Conservation (phyloP, 2,329 filamentous ascomycete genomes). For the Aspergillus sojae region DNA sequence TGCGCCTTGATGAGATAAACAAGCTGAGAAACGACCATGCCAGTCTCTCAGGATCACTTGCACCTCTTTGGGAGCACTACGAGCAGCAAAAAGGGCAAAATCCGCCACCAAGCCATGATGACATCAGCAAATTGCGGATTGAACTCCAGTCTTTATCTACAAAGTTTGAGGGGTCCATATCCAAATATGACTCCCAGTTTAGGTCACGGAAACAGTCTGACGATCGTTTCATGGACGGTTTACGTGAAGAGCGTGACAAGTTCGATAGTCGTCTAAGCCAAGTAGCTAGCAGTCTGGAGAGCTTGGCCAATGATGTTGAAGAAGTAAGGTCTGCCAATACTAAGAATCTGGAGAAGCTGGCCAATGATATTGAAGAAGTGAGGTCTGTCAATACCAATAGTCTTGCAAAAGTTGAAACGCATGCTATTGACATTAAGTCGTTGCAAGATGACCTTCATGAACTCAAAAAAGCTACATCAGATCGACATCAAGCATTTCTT, state of each 20-base stretch:
- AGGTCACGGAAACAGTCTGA: neutral
- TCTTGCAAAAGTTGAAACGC: neutral
- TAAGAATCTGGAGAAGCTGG: neutral
- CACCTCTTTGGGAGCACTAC: constrained; percentile 4
- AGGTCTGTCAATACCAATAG: neutral
- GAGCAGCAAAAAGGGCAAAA: neutral
- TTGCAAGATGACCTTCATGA: constrained; percentile 13
- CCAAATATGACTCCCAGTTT: neutral
- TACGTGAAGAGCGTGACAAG: neutral
- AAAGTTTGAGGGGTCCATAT: constrained; percentile 9
- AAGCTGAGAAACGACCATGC: constrained; percentile 6
- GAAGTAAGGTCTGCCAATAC: neutral
- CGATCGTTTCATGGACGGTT: neutral
- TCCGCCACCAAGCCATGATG: constrained; percentile 12
- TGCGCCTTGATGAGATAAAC: constrained; percentile 9
- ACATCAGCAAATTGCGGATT: constrained; percentile 10
- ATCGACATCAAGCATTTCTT: constrained; percentile 6
- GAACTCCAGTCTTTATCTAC: constrained; percentile 8
- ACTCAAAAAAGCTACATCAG: constrained; percentile 3
- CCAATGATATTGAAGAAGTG: too few species aligned
- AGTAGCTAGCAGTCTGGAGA: neutral
- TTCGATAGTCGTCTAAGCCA: neutral
- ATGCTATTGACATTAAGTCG: constrained; percentile 4
- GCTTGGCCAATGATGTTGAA: neutral
- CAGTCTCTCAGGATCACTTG: constrained; percentile 10